Base-by-base conservation (phyloP, 2,329 filamentous ascomycete species). In the Fusarium verrucosum region DNA sequence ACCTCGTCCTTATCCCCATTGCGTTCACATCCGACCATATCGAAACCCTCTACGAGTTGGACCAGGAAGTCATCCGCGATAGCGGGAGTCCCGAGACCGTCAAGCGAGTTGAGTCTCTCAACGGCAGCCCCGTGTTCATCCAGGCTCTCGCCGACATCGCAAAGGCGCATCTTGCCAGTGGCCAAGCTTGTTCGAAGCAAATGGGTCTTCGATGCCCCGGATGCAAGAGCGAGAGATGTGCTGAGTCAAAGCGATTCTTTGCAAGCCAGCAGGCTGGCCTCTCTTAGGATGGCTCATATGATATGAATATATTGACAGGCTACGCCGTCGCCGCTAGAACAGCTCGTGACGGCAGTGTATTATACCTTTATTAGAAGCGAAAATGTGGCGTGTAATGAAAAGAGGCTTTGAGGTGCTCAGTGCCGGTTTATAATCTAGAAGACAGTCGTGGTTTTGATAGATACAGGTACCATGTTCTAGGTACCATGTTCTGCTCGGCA, bases 21-120 rank as follows among this genome's bases (percentile, higher is more conserved):
- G 95, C 95, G 7, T 99, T 99, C 76, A 99, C 95, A 0, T 96
- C 92, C n/a, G 95, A 99, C 73, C 95, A 99, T 75, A 99, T 99
- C 69, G 95, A 99, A 80, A 99, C 95, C 1, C 82, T 99, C 1
- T 98, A 90, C 75, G 95, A 99, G 77, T 82, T 99, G 49, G 95
- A 99, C 76, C 84, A 92, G 71, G 95, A 99, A 78, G 92, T 99
- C 35, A 98, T 99, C 73, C 91, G 92, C 56, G 94, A 96, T 77
- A 92, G 86, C 1, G 88, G 90, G 14, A 87, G 91, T 72, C 80
- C 86, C 1, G 92, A 94, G 28, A 90, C 88, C 0, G 88, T 99
- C 64, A 97, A 96, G 82, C 87, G 95, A 55, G 92, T 90, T 2
- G 95, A 98, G 76, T 96, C 92, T 73, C 78, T 99, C 72, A 99